Evolutionary conservation across 371 early-diverging fungal species (phyloP).

Genomic region (Syncephalastrum monosporum): DNA sequence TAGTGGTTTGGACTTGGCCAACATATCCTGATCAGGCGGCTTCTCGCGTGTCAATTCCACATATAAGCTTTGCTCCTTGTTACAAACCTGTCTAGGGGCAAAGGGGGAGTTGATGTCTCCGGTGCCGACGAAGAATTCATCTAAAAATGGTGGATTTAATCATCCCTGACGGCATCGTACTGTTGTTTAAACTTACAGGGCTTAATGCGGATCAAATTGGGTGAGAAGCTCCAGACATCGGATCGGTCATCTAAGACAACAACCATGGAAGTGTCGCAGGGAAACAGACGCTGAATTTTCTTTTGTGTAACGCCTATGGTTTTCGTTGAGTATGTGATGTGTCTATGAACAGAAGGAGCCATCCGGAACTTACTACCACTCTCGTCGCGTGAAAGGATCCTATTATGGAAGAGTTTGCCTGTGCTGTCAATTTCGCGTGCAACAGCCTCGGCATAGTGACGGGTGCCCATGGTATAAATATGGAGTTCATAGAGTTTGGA

Average conservation of each 20-base stretch:
- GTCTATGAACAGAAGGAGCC: background rate
- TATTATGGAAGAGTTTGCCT: conserved; percentile 75
- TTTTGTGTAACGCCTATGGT: conserved; percentile 76
- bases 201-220: conserved; percentile 84
- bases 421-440: conserved; percentile 89
- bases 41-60: no score
- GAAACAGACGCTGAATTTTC: conserved; percentile 89
- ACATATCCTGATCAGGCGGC: background rate
- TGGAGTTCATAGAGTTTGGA: conserved; percentile 89
- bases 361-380: conserved; percentile 68
- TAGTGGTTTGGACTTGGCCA: background rate
- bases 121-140: conserved; percentile 89
- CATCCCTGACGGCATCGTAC: background rate
- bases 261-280: conserved; percentile 96
- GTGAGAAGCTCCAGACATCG: conserved; percentile 96
- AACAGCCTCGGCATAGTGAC: conserved; percentile 92
- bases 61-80: background rate
- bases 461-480: conserved; percentile 99
- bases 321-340: background rate
- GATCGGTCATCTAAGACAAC: conserved; percentile 97
- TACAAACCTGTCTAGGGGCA: conserved; percentile 43
- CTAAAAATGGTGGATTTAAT: conserved; percentile 37
- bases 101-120: conserved; percentile 91
- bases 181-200: conserved; percentile 68
- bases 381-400: conserved; percentile 97